phyloP scores from a whole-genome alignment of 306 rosid species.

The Begonia fuchsioides region DNA sequence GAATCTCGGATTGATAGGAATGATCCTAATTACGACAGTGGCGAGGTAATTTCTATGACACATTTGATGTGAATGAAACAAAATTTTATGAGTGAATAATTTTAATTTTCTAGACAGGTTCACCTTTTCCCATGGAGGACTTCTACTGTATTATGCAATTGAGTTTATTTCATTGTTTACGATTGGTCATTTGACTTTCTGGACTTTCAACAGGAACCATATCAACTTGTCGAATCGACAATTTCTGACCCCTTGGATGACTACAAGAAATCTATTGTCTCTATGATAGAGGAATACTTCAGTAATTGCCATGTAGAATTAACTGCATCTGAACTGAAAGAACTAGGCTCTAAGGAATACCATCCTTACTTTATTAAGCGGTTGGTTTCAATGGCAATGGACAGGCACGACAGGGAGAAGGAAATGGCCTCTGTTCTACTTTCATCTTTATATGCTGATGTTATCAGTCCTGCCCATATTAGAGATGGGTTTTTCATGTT shows the following conservation, averaged over 20 bases:
- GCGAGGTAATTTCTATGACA: conserved; percentile 32
- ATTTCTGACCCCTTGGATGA: conserved; percentile 81
- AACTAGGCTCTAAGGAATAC: conserved; percentile 79
- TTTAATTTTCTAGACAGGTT: no score
- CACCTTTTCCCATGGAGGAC: no score
- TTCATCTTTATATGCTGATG: conserved; percentile 92
- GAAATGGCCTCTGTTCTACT: conserved; percentile 98
- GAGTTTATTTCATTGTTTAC: no score
- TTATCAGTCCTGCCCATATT: conserved; percentile 76
- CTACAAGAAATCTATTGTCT: conserved; percentile 74
- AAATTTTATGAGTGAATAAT: no score
- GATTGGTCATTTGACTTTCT: no score
- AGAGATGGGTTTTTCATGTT: conserved; percentile 88
- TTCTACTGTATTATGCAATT: no score
- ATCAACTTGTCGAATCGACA: conserved; percentile 76
- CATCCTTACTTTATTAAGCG: conserved; percentile 88
- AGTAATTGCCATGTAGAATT: conserved; percentile 71
- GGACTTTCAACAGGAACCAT: conserved; percentile 59
- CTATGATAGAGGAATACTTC: conserved; percentile 78
- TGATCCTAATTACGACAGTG: conserved; percentile 56
- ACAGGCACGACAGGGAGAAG: conserved; percentile 93
- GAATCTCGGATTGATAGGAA: conserved; percentile 38
- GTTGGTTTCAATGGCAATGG: conserved; percentile 91
- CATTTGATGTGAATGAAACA: no score
- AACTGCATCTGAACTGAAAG: conserved; percentile 82